Base-by-base conservation (phyloP, 192 early-diverging fungal genomes). In the Mortierella hygrophila region DNA sequence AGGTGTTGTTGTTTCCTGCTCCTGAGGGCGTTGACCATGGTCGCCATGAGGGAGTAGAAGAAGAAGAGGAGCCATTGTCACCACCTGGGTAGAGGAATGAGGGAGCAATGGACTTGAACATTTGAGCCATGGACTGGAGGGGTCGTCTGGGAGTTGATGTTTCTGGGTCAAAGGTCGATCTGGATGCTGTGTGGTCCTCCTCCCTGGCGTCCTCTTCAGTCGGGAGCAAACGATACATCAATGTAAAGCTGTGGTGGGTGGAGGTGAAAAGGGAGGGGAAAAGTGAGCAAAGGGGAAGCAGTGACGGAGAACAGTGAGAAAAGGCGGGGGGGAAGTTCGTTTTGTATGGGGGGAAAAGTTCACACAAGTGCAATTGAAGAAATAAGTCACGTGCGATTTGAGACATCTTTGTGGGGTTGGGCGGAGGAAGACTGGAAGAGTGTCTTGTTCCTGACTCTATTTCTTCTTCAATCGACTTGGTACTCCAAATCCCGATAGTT, bases 141-240 rank as follows among this genome's bases (percentile, higher is more conserved):
- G 54, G 68, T 2, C 40, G 23, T 49, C 44, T 63, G 9, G 21
- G 55, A 21, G 75, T n/a, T 37, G 32, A 20, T 69, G 63, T 13
- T 35, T 72, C 71, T 15, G 29, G 81, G 44, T 68, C 75, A 21
- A 35, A 55, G 23, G 74, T 52, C 18, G 79, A 80, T 13, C 84
- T 79, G 13, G 79, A 78, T 44, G 68, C 76, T 32, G 84, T 81
- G 60, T 79, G 79, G 47, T 86, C 84, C 49, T 86, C 84, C 29
- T 86, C 84, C 26, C 84, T 80, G 32, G 70, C 60, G 1, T 86
- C 79, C 20, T 80, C 84, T 49, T 86, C 84, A 11, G 79, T 86
- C 8, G 84, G 78, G 49, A 86, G 68, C 20, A 86, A 65, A 18
- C 79, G 78, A 72, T 86, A 86, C 84, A 86, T 86, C 1, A 47